Conservation (phyloP, 805 yeast species). For the Teunomyces cretensis region DNA sequence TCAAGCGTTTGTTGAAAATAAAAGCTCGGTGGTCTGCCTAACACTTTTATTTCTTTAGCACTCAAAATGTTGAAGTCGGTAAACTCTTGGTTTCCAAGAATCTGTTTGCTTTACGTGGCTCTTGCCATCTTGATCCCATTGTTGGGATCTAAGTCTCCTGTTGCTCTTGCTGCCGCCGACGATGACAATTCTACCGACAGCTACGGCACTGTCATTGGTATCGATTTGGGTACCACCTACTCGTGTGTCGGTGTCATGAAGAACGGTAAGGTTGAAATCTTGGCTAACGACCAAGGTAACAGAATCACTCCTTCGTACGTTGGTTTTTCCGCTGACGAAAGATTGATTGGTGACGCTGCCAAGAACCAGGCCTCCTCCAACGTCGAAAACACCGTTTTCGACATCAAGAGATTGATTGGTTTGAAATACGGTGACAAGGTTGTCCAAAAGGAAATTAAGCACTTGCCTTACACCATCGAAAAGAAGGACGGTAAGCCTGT, state of each 20-base stretch:
- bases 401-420: slow-evolving; percentile 92
- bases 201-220: slow-evolving; percentile 81
- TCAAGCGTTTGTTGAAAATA: slow-evolving; percentile 4
- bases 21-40: neutral
- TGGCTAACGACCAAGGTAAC: slow-evolving; percentile 98
- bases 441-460: slow-evolving; percentile 88
- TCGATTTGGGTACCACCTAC: slow-evolving; percentile 94
- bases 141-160: slow-evolving; percentile 20
- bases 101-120: slow-evolving; percentile 27
- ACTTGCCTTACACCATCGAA: slow-evolving; percentile 80
- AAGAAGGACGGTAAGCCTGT: slow-evolving; percentile 76
- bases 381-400: slow-evolving; percentile 87
- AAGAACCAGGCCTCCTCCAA: slow-evolving; percentile 96
- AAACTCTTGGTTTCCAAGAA: slow-evolving; percentile 15
- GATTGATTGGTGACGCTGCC: slow-evolving; percentile 95
- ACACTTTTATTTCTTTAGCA: neutral
- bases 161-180: slow-evolving; percentile 20
- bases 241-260: slow-evolving; percentile 95
- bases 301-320: slow-evolving; percentile 97
- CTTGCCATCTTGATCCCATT: slow-evolving; percentile 41
- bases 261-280: slow-evolving; percentile 89
- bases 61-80: neutral
- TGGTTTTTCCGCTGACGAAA: slow-evolving; percentile 89
- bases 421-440: slow-evolving; percentile 75
- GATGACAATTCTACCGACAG: slow-evolving; percentile 34